Conservation (phyloP, 371 early-diverging fungal species). For the Lichtheimia ramosa region DNA sequence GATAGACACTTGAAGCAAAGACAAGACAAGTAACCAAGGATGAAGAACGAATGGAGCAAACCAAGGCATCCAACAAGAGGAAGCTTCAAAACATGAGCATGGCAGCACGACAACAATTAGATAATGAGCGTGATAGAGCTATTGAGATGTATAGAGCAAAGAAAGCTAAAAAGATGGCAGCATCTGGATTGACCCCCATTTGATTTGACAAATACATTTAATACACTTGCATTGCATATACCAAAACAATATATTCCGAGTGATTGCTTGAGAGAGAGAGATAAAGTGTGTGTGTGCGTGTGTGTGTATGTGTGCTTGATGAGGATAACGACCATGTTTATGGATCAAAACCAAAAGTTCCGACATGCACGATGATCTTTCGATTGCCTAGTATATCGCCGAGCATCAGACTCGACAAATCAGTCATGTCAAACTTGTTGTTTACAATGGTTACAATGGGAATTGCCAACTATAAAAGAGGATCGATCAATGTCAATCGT, state of each 20-base stretch:
- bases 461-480: no score
- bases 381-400: not conserved
- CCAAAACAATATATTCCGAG: no score
- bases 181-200: conserved; percentile 28
- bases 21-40: conserved; percentile 36
- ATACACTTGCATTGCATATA: not conserved
- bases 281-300: no score
- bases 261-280: no score
- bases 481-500: no score
- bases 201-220: conserved; percentile 6
- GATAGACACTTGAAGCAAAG: conserved; percentile 19
- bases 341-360: not conserved
- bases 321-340: not conserved
- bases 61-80: conserved; percentile 49
- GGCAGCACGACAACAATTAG: conserved; percentile 37
- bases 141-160: conserved; percentile 49
- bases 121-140: conserved; percentile 42
- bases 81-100: conserved; percentile 47
- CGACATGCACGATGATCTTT: not conserved
- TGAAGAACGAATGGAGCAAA: conserved; percentile 46
- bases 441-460: no score
- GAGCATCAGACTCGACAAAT: not conserved
- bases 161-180: conserved; percentile 45
- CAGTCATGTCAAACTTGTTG: no score
- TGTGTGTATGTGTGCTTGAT: not conserved